phyloP scores from a whole-genome alignment of 2,329 filamentous ascomycete genomes.

The Cordyceps pruinosa region DNA sequence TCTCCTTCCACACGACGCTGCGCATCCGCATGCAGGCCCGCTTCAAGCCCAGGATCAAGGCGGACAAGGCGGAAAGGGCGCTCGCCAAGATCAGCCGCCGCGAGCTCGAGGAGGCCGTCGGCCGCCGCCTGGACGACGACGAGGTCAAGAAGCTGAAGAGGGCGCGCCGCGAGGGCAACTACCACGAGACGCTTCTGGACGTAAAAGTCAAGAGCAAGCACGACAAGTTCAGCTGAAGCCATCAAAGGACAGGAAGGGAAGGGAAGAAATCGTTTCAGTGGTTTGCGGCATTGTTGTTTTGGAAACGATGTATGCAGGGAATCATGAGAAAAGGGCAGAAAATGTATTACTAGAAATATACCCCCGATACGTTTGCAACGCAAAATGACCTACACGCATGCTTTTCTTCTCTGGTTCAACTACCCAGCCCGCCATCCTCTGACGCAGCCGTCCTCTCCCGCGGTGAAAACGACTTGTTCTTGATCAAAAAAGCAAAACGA shows the following conservation, averaged over 20 bases:
- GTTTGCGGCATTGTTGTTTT: background rate
- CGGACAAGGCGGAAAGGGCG: conserved; percentile 75
- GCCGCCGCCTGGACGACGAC: conserved; percentile 69
- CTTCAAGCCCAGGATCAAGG: conserved; percentile 80
- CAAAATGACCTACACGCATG: background rate
- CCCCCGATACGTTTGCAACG: background rate
- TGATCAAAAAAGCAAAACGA: conserved; percentile 59
- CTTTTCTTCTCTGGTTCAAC: conserved; percentile 17
- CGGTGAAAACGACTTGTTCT: conserved; percentile 51
- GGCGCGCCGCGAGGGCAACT: conserved; percentile 79
- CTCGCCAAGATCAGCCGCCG: conserved; percentile 77
- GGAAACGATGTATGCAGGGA: background rate
- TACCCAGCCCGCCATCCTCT: conserved; percentile 45
- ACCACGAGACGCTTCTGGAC: conserved; percentile 79
- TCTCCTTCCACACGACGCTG: conserved; percentile 63
- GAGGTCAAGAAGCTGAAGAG: conserved; percentile 79
- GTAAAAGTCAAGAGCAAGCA: conserved; percentile 89
- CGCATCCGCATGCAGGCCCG: conserved; percentile 89
- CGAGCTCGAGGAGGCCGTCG: conserved; percentile 76
- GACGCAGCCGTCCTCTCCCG: conserved; percentile 51
- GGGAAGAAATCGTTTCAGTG: background rate
- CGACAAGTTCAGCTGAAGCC: conserved; percentile 60
- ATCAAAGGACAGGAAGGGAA: no score
- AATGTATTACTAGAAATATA: conserved; percentile 10
- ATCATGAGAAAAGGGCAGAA: background rate